phyloP scores from a whole-genome alignment of 2,329 filamentous ascomycete genomes.

The Xylaria sp. region DNA sequence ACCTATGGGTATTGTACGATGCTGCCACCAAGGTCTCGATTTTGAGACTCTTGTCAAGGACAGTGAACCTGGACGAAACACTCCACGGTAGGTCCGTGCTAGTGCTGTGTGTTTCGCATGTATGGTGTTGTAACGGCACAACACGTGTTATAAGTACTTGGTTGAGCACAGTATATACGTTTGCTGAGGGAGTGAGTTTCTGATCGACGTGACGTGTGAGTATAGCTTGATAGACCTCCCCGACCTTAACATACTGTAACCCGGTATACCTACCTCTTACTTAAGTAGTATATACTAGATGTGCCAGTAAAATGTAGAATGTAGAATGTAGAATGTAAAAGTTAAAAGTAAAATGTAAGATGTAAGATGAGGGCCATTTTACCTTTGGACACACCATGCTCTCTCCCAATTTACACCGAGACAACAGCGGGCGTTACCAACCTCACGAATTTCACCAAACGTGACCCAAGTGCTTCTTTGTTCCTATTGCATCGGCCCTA shows the following conservation, averaged over 20 bases:
- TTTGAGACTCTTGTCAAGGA: slow-evolving; percentile 14
- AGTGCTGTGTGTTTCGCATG: slow-evolving; percentile 19
- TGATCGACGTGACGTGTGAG: too few relatives aligned
- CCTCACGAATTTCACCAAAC: not conserved
- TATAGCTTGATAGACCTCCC: not conserved
- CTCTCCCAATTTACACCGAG: slow-evolving; percentile 10
- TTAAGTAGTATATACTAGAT: too few relatives aligned
- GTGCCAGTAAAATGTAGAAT: too few relatives aligned
- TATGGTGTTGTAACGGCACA: slow-evolving; percentile 15
- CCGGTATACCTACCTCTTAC: too few relatives aligned
- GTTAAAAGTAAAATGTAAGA: too few relatives aligned
- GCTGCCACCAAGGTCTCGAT: slow-evolving; percentile 12
- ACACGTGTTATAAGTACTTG: slow-evolving; percentile 12
- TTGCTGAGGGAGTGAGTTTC: too few relatives aligned
- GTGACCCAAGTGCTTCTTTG: not conserved
- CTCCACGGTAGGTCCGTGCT: slow-evolving; percentile 17
- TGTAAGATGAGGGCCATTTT: not conserved
- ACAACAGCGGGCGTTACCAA: slow-evolving; percentile 7
- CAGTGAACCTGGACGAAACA: slow-evolving; percentile 19
- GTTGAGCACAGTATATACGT: not conserved
- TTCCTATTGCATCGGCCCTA: too few relatives aligned
- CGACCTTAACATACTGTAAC: too few relatives aligned
- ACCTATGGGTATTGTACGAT: slow-evolving; percentile 21
- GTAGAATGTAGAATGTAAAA: too few relatives aligned
- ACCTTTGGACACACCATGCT: too few relatives aligned